Base-by-base conservation (phyloP, 2,329 filamentous ascomycete genomes). In the Alternaria tenuissima region DNA sequence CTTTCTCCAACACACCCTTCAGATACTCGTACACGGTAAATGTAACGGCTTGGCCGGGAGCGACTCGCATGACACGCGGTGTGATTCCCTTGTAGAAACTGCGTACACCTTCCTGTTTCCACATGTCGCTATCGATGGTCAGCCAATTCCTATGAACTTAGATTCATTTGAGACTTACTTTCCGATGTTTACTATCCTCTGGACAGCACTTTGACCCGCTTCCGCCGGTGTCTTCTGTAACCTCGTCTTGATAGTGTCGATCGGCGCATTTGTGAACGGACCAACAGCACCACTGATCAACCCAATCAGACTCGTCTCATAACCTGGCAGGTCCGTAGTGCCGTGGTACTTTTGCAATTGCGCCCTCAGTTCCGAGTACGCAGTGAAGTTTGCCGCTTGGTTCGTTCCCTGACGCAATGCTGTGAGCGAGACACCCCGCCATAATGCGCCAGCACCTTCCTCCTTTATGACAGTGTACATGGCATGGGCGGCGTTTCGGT, bases 21-120 rank as follows among this genome's bases (percentile, higher is more conserved):
- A 85, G 64, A 57, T 83, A 84, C 67, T 85, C 83, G 61, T 85
- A 85, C 18, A 84, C 83, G 18, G 83, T 89, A 70, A 91, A 91
- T 3, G 88, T 91, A 44, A 91, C 88, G 18, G 89, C 95, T 84
- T 99, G 95, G 47, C 95, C 95, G 7, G 95, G 95, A 26, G 95
- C 95, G 55, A 99, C 95, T 75, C 95, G 89, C 93, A 98, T 98
- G 70, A 99, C 91, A 72, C 95, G 88, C 7, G 95, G 95, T 47
- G 95, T 99, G 81, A 99, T 99, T 73, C 95, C 95, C 86, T 98
- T 98, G 85, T 97, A 99, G 82, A 99, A 99, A 48, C 95, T 95
- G 72, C 93, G 89, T 69, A 94, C 85, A 36, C 95, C 95, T 82
- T 99, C 95, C 82, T 96, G 92, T 74, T 91, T 92, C 80, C 82